Base-by-base conservation (phyloP, 257 asterid species). In the Fraxinus anomala region DNA sequence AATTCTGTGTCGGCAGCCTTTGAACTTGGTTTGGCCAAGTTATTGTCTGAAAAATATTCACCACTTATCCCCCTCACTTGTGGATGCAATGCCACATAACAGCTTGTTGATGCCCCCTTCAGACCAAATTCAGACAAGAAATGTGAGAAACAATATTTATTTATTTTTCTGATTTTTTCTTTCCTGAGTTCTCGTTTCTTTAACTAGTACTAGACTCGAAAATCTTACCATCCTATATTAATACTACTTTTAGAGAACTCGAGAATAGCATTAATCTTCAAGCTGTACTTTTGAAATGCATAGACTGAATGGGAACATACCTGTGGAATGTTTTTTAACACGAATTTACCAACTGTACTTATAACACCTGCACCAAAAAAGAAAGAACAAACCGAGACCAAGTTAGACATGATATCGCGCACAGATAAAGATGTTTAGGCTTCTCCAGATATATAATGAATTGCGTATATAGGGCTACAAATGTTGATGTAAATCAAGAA, bases 101-200 rank as follows among this genome's bases (percentile, higher is more conserved):
- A 92, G 16, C 92, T 87, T 13, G 98, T 90, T 44, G 97, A 86
- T 61, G 98, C 98, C 39, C 98, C 98, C 96, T 87, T 72, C 13
- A 47, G 1, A 76, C 49, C 21, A 34, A 19, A 69, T 26, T 51
- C 37, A 37, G 21, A 21, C 47, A 70, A 24, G 24, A 49, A 63
- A 56, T 74, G 68, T 34, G 16, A 33, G 66, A 39, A 70, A n/a
- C 70, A 19, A 39, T 61, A 2, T 31, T 33, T 3, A 3, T 33
- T 4, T 24, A 51, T 1, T 36, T 68, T 59, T 54, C 61, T 61
- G 26, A 37, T n/a, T 3, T 61, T 75, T 37, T 23, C 23, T 21
- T 21, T n/a, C 24, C 68, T 0, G 6, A 11, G 19, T 63, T 21
- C 30, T 59, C 47, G 0, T 61, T 61, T n/a, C 16, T 36, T 21